Base-by-base conservation (phyloP, 208 protist genomes). In the Naegleria lovaniensis region DNA sequence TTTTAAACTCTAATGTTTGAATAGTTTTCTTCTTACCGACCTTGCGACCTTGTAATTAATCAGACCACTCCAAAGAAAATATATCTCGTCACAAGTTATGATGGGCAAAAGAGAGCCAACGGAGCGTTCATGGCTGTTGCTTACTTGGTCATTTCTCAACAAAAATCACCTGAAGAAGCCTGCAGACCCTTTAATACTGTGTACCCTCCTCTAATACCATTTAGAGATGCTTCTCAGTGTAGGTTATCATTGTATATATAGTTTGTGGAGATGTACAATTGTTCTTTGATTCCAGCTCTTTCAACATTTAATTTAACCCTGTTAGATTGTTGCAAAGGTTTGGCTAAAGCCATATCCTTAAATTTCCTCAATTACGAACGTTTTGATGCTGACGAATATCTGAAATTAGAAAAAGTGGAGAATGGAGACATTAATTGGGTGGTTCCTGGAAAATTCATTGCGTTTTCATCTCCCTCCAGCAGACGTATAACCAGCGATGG, bases 391-490 rank as follows among this genome's bases (percentile, higher is more conserved):
- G 83, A 95, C 0, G 94, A 95, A 40, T 99, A 97, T 92, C 94
- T 97, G 41, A 91, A 95, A 83, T 96, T 96, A 76, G 96, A 97
- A 85, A 76, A 88, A 36, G 94, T 98, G 25, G 97, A 96, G 84
- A 96, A 97, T 91, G 97, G 97, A 38, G 96, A 99, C 91, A 95
- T 97, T 85, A 98, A 97, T 93, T 98, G 96, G 96, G 97, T 99
- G 88, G 93, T 99, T 13, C 97, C 97, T 43, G 90, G 94, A 13
- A 96, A 97, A 52, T 93, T 99, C 43, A 36, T 99, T 11, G 97
- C 97, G 38, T 98, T 99, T 91, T 95, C 93, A 76, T 95, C 94
- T 16, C 96, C 94, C 84, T 94, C 90, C 83, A 96, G 91, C 90
- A 92, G 91, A 85, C 90, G 92, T 51, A 67, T 93, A n/a, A 93